Base-by-base conservation (phyloP, 257 asterid genomes). In the Ilex asprella region DNA sequence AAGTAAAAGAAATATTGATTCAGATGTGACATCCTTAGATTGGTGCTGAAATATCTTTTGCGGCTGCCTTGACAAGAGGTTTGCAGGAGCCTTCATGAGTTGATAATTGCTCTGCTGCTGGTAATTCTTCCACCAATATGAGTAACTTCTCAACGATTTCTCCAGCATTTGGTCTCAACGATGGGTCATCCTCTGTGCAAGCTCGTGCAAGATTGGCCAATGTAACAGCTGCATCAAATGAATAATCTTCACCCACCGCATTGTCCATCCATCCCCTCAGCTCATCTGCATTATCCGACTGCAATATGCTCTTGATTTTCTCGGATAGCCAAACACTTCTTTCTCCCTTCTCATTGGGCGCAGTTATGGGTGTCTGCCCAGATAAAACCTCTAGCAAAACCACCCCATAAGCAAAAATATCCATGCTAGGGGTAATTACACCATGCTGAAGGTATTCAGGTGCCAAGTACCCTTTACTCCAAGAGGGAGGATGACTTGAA, bases 381-480 rank as follows among this genome's bases (percentile, higher is more conserved):
- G 97, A 81, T 43, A 90, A 57, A 60, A 87, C 78, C 91, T 90
- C 96, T n/a, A 85, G 70, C 59, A 90, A 43, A 31, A 90, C 77
- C 13, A 90, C 86, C 6, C 97, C 97, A 12, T 73, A 87, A 14
- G 96, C 86, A 49, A 77, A 87, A 2, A 90, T 68, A 56, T 90
- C 97, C 2, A 16, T 53, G 59, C 87, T 56, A 0, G 93, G 75
- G 10, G 81, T 51, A 29, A 76, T 15, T 13, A 58, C 46, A 1
- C 79, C 79, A 10, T 58, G 39, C 12, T 51, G 13, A 3, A 72
- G 54, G 56, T 61, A 76, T 71, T 88, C 95, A 0, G 96, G 95
- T 1, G 96, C 84, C 6, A 76, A 70, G 72, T 82, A 89, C 10
- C 84, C 91, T 66, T 21, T 60, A n/a, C 66, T 70, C 77, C 73